These are phyloP conservation scores for Boletus sp. DNA, from an alignment of 768 basidiomycete species.

Conservation along the genomic window DNA sequence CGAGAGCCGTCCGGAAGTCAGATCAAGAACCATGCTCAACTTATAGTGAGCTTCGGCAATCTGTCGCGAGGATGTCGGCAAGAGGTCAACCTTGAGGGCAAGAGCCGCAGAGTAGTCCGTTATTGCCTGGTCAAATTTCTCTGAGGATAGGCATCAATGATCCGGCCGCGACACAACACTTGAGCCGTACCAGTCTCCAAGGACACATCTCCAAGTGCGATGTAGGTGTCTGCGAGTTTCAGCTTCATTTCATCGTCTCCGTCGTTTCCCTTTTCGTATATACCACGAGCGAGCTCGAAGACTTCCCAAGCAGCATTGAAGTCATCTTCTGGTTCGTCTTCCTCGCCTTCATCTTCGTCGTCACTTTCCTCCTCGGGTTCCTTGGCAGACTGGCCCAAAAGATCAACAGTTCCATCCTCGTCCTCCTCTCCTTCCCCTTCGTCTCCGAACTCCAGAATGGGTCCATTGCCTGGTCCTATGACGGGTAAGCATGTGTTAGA, in stretches of 20 bases:
- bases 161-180: not conserved
- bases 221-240: slow-evolving; percentile 88
- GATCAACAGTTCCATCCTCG: slow-evolving; percentile 58
- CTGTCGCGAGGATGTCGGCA: slow-evolving; percentile 87
- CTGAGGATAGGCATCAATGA: slow-evolving; percentile 38
- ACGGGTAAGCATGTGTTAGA: slow-evolving; percentile 14
- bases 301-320: slow-evolving; percentile 98
- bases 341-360: slow-evolving; percentile 58
- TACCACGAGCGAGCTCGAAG: slow-evolving; percentile 87
- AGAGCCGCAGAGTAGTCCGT: slow-evolving; percentile 82
- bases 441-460: slow-evolving; percentile 81
- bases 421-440: slow-evolving; percentile 62
- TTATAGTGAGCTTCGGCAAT: slow-evolving; percentile 95
- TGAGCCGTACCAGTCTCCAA: slow-evolving; percentile 82
- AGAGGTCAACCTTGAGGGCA: slow-evolving; percentile 64
- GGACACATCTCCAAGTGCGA: slow-evolving; percentile 93
- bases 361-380: slow-evolving; percentile 51
- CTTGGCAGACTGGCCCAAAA: slow-evolving; percentile 59
- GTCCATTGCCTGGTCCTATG: slow-evolving; percentile 44
- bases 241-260: slow-evolving; percentile 64
- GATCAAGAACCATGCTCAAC: slow-evolving; percentile 88
- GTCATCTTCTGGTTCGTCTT: slow-evolving; percentile 89
- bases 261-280: slow-evolving; percentile 69
- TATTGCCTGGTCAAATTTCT: slow-evolving; percentile 95
- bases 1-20: slow-evolving; percentile 79